A percentile compares a stretch with the other conserved stretches of the same genome.
phyloP scores from a whole-genome alignment of 129 eudicot genomes.

The Artemisia annua region DNA sequence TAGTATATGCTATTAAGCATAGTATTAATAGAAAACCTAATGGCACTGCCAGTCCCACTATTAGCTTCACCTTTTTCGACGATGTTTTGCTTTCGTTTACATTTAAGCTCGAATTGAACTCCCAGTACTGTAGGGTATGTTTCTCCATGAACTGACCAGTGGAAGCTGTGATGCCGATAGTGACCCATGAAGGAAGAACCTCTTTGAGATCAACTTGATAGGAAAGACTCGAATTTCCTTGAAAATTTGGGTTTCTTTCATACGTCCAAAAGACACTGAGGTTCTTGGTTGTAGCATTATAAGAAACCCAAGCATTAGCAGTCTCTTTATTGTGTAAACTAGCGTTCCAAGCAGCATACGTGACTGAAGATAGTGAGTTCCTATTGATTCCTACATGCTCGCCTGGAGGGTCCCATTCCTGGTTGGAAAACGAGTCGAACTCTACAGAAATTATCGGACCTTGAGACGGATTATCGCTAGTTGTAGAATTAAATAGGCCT shows the following conservation, averaged over 20 bases:
- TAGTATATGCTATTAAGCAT: not conserved
- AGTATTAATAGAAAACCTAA: constrained; percentile 15
- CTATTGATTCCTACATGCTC: constrained; percentile 53
- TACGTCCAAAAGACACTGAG: constrained; percentile 45
- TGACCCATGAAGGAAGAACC: constrained; percentile 43
- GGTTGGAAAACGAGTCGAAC: constrained; percentile 50
- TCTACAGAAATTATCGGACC: constrained; percentile 45
- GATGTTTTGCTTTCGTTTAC: constrained; percentile 2
- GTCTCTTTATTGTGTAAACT: constrained; percentile 38
- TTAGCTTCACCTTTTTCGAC: constrained; percentile 13
- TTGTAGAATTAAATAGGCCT: constrained; percentile 44
- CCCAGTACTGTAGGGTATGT: constrained; percentile 41
- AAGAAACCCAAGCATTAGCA: constrained; percentile 41
- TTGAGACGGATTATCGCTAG: constrained; percentile 25
- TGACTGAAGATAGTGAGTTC: constrained; percentile 37
- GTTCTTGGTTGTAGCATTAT: constrained; percentile 43
- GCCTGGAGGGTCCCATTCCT: constrained; percentile 43
- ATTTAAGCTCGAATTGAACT: constrained; percentile 40
- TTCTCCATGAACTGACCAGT: constrained; percentile 44
- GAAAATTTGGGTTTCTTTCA: constrained; percentile 28
- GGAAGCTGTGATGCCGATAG: constrained; percentile 48
- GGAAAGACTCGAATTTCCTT: constrained; percentile 33
- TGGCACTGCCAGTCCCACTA: constrained; percentile 27
- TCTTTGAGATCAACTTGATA: constrained; percentile 37
- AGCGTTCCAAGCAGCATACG: constrained; percentile 35